Evolutionary conservation across 106 monocot species (phyloP).

Genomic region (Amphibolis antarctica): DNA sequence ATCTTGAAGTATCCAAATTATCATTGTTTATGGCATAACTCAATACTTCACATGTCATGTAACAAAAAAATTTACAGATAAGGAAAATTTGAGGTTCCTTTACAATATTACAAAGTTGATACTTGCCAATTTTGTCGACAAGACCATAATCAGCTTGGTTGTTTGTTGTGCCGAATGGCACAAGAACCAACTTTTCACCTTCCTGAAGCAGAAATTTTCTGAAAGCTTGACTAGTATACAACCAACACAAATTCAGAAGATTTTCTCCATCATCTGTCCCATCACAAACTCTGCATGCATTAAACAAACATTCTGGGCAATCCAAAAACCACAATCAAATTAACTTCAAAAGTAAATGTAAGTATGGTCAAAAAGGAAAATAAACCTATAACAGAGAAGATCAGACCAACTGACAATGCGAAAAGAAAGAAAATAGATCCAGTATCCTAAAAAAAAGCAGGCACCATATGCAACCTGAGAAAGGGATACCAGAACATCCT

Average conservation of each 20-base stretch:
- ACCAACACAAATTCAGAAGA: conserved; percentile 44
- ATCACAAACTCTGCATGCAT: conserved; percentile 34
- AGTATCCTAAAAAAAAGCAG: conserved; percentile 62
- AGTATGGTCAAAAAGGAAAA: background rate
- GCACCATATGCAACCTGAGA: conserved; percentile 81
- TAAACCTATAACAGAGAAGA: conserved; percentile 62
- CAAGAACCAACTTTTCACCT: conserved; percentile 88
- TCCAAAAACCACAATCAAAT: background rate
- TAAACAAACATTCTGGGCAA: background rate
- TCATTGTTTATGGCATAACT: too few relatives aligned
- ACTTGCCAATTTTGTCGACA: conserved; percentile 81
- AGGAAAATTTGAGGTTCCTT: background rate
- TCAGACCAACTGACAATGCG: conserved; percentile 13
- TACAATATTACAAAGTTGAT: background rate
- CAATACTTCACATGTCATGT: too few relatives aligned
- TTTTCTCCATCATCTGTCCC: conserved; percentile 41
- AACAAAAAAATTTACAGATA: background rate
- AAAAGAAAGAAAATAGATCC: conserved; percentile 67
- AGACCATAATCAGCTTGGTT: conserved; percentile 88
- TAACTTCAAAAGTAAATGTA: background rate
- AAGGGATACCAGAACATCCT: conserved; percentile 58
- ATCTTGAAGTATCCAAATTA: too few relatives aligned
- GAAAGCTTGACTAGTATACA: conserved; percentile 63
- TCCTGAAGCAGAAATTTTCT: conserved; percentile 88
- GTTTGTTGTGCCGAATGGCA: conserved; percentile 72